Conservation (phyloP, 2,329 filamentous ascomycete genomes). For the Celoporthe dispersa region DNA sequence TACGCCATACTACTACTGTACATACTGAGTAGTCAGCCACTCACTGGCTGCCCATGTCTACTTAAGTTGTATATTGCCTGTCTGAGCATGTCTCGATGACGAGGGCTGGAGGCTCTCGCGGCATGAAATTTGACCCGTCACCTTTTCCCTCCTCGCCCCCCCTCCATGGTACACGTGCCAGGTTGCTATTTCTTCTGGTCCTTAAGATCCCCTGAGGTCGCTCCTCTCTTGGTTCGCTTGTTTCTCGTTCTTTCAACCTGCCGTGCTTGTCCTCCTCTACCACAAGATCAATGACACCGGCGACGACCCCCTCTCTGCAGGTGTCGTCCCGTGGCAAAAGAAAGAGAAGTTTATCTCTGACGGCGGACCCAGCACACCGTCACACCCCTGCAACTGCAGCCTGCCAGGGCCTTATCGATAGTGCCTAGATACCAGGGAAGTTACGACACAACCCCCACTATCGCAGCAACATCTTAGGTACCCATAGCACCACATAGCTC, state of each 20-base stretch:
- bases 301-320: not conserved
- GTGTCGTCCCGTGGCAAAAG: not conserved
- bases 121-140: not conserved
- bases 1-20: not conserved
- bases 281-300: not conserved
- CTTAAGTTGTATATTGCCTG: too few relatives aligned
- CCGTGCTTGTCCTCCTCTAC: not conserved
- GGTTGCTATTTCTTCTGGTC: not conserved
- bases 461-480: not conserved
- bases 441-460: not conserved
- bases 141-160: not conserved
- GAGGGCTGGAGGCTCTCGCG: not conserved
- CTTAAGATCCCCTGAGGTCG: not conserved
- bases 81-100: not conserved
- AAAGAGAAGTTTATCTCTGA: not conserved
- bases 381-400: conserved; percentile 12
- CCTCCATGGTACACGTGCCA: not conserved
- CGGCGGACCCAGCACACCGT: conserved; percentile 14
- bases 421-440: conserved; percentile 8
- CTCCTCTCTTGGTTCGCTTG: too few relatives aligned
- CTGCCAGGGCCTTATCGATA: conserved; percentile 22
- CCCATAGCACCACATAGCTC: not conserved
- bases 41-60: not conserved
- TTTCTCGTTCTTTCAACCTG: not conserved
- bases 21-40: not conserved